Evolutionary conservation across 2,329 filamentous ascomycete genomes (phyloP).

Genomic region (Fusarium sacchari): DNA sequence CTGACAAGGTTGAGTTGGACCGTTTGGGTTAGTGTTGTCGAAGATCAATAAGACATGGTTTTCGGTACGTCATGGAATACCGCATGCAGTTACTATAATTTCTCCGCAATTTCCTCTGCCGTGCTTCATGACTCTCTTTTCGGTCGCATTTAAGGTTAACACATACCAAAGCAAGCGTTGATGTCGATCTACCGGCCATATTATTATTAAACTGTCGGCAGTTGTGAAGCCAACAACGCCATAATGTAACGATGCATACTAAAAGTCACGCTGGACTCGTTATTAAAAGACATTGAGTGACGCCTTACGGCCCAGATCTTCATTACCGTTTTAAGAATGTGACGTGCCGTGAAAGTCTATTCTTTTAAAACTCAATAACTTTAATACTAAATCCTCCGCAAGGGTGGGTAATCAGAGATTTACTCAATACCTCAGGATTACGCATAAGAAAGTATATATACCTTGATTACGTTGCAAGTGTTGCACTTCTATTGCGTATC

Average conservation of each 20-base stretch:
- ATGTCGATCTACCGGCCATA: not conserved
- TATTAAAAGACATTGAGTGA: not conserved
- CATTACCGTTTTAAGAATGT: accelerated
- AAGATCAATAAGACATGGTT: not conserved
- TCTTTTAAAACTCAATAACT: accelerated
- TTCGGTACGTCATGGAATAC: not conserved
- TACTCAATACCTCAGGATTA: accelerated
- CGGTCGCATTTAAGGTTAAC: not conserved
- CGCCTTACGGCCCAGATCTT: not conserved
- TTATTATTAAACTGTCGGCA: not conserved
- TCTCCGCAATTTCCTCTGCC: not conserved
- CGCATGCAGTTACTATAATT: not conserved
- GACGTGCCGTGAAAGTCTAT: not conserved
- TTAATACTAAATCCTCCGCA: accelerated
- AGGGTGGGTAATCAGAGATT: not conserved
- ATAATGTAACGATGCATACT: not conserved
- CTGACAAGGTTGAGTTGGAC: not conserved
- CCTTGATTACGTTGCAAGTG: not conserved
- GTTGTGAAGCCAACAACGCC: not conserved
- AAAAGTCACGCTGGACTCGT: too few species aligned
- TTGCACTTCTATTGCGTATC: accelerated
- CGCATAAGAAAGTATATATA: not conserved
- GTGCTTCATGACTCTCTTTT: not conserved
- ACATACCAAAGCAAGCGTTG: not conserved
- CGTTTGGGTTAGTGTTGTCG: not conserved